These are phyloP conservation scores for Flammula alnicola DNA, from an alignment of 1,284 basidiomycete genomes.

Conservation along the genomic window DNA sequence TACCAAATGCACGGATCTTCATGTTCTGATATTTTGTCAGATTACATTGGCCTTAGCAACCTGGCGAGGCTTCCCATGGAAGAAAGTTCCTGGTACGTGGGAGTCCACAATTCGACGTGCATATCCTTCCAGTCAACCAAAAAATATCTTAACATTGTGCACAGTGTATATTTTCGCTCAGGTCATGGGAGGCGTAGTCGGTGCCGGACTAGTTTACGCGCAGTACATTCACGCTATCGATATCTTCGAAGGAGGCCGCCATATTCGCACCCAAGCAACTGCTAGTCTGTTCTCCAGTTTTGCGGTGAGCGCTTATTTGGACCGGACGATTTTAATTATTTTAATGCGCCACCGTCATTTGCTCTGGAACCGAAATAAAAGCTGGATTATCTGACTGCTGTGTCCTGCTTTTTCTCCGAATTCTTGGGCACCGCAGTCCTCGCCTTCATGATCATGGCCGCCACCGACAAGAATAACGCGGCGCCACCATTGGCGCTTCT, in stretches of 20 bases:
- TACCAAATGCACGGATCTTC: too few species aligned
- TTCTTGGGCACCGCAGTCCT: constrained; percentile 46
- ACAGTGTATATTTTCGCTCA: constrained; percentile 57
- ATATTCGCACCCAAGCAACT: constrained; percentile 48
- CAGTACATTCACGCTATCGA: constrained; percentile 59
- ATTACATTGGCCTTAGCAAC: constrained; percentile 66
- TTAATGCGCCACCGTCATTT: too few species aligned
- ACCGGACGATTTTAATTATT: too few species aligned
- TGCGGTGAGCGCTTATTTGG: constrained; percentile 32
- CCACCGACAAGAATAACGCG: constrained; percentile 46
- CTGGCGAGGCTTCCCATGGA: constrained; percentile 72
- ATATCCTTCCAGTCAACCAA: too few species aligned
- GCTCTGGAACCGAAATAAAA: too few species aligned
- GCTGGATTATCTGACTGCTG: constrained; percentile 44
- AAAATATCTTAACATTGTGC: neutral
- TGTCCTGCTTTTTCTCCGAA: constrained; percentile 43
- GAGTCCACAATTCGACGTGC: neutral
- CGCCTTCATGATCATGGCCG: constrained; percentile 43
- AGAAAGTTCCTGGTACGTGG: constrained; percentile 61
- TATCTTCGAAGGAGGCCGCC: constrained; percentile 48
- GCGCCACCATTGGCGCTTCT: constrained; percentile 47
- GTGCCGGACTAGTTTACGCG: constrained; percentile 53
- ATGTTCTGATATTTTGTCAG: too few species aligned
- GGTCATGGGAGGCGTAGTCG: constrained; percentile 53
- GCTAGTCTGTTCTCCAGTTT: constrained; percentile 44